Evolutionary conservation across 495 filamentous ascomycete genomes (phyloP), one percentile per base, ranked within the genome.

Genomic region (Hypoxylon perforatum): DNA sequence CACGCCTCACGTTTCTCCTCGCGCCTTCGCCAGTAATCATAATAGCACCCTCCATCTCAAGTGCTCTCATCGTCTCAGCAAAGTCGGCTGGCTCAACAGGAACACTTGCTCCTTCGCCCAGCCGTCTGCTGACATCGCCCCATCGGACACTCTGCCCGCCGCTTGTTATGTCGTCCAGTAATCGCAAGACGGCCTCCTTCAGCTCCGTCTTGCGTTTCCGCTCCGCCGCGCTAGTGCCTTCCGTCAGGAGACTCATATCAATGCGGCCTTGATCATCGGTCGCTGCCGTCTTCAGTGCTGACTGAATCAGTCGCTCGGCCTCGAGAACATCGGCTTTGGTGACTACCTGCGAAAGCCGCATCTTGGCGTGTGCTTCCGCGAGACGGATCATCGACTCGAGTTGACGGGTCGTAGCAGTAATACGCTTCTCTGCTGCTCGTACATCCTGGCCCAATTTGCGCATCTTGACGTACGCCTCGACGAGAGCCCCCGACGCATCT

Each of bases 301-400:
- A 89, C 67, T 91, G 90, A 78, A 98, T 99, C 54, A 99, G 82
- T 10, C 95, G 89, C 11, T 96, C 92, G 4, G 95, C 94, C 80
- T 99, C 95, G 12, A 88, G 77, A 18, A 99, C 95, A 75, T 99
- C 95, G 53, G 87, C 86, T 11, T 81, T 85, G 0, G 91, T 94
- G 38, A 99, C 96, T 44, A 80, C 82, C 0, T 78, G 67, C 0
- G 91, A 88, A 9, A 99, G 84, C 23, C 95, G 89, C 95, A 99
- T 99, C 73, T 97, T 97, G 18, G 95, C 95, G 78, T 98, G 96
- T 12, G 95, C 94, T 82, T 99, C 95, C 1, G 94, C 82, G 2
- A 99, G 87, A 39, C 95, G 93, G 75, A 99, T 97, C 91, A 98
- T 98, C 33, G 90, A 93, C 77, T 99, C 95, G 35, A 99, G 82